Evolutionary conservation across 768 basidiomycete species (phyloP), one percentile per base, ranked within the genome.

Genomic region (Leucosporidium scottii): DNA sequence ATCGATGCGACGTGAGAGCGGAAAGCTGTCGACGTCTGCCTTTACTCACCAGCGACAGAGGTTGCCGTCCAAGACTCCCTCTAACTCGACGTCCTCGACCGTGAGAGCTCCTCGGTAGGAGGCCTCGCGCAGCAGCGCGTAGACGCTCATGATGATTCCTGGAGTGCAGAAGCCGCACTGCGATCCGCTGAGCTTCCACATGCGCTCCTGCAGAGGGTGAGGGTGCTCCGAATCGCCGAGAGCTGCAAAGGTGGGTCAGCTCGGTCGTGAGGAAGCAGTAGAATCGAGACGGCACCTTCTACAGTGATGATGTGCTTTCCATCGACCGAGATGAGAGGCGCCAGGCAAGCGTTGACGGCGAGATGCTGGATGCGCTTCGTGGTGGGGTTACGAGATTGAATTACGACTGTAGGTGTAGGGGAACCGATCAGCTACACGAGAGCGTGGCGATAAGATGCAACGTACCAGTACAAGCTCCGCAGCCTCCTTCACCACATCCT

Each of bases 231-330:
- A 63, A 31, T 59, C 61, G 28, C 75, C 75, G 56, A 76, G 61
- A 6, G 64, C 39, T 44, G 39, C 39, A 13, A 44, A 44, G 13
- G 39, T 13, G 39, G 34, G 39, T 44, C 15, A 44, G 39, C 13
- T 44, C 39, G 15, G 39, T 44, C 39, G 39, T 10, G 6, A 8
- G 15, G 39, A 3, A 44, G 15, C 2, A 2, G 13, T 6, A 9
- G 39, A 44, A 10, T 4, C 15, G 39, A 44, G 15, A 13, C 7
- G 2, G 10, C 13, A 44, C 39, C 75, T 55, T 74, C 74, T 53
- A 73, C 69, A 27, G 75, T 76, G 54, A 76, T 68, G 58, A 74
- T 62, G 31, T 76, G 75, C 39, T 67, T 68, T 7, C 75, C 75
- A 48, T 74, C 74, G 18, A 74, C 69, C 13, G 59, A 58, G 53